These are phyloP conservation scores for Aspergillus sp. DNA, from an alignment of 2,329 filamentous ascomycete species.

Conservation along the genomic window DNA sequence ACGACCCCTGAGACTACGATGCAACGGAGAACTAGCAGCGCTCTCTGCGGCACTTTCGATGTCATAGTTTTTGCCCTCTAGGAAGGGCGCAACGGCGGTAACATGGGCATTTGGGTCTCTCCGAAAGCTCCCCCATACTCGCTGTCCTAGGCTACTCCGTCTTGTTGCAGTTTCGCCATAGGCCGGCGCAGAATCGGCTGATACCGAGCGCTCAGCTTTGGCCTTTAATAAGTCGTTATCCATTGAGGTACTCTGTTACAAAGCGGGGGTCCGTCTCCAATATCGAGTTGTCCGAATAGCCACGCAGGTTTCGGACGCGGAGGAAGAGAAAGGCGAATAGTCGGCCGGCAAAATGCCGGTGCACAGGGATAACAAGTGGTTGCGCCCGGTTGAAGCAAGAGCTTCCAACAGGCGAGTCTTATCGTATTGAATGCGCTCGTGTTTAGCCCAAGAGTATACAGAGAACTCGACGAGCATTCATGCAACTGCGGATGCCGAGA, in stretches of 20 bases:
- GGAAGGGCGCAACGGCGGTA: conserved; percentile 40
- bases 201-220: conserved; percentile 22
- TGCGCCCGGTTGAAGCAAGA: no score
- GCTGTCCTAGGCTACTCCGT: conserved; percentile 23
- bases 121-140: conserved; percentile 46
- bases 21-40: conserved; percentile 72
- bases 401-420: neutral
- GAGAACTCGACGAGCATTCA: neutral
- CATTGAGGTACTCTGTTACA: conserved; percentile 21
- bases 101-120: conserved; percentile 45
- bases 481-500: neutral
- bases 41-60: conserved; percentile 61
- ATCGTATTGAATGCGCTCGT: neutral
- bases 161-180: conserved; percentile 33
- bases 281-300: neutral
- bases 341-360: neutral
- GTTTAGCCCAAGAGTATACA: neutral
- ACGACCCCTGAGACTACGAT: conserved; percentile 74
- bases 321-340: neutral
- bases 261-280: neutral
- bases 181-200: conserved; percentile 25
- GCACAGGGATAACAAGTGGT: neutral
- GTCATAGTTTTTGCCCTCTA: conserved; percentile 59
- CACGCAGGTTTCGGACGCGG: neutral
- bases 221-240: conserved; percentile 33